Evolutionary conservation across 1,139 yeast species (phyloP).

Genomic region (Tardiomyces blankii): DNA sequence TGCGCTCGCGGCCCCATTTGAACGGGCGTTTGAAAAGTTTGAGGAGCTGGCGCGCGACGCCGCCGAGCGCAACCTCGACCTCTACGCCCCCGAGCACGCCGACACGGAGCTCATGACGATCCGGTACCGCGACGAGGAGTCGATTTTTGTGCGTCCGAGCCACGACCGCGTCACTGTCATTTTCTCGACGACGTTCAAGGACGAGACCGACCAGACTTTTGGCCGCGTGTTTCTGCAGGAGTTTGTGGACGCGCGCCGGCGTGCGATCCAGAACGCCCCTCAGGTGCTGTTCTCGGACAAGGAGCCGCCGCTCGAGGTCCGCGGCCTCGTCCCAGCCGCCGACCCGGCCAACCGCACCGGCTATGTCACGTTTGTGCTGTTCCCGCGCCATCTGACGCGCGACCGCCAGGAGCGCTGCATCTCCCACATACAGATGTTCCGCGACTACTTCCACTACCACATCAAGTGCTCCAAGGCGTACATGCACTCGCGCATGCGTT

Average conservation of each 20-base stretch:
- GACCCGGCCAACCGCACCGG: slow-evolving; percentile 27
- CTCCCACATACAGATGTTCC: slow-evolving; percentile 79
- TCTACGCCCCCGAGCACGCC: slow-evolving; percentile 38
- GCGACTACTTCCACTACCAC: slow-evolving; percentile 97
- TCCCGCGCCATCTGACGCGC: slow-evolving; percentile 62
- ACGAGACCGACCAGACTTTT: slow-evolving; percentile 91
- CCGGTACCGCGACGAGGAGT: slow-evolving; percentile 87
- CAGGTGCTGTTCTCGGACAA: slow-evolving; percentile 86
- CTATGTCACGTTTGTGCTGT: slow-evolving; percentile 37
- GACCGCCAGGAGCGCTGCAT: slow-evolving; percentile 77
- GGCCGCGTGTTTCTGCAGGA: slow-evolving; percentile 95
- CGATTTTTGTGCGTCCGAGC: slow-evolving; percentile 82
- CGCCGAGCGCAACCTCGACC: slow-evolving; percentile 41
- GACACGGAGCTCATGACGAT: slow-evolving; percentile 58
- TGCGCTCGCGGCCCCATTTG: slow-evolving; percentile 88
- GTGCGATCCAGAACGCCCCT: slow-evolving; percentile 96
- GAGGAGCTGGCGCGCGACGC: slow-evolving; percentile 44
- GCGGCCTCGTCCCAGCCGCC: slow-evolving; percentile 26
- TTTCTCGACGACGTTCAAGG: slow-evolving; percentile 88
- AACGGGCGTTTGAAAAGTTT: slow-evolving; percentile 70
- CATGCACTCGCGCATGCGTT: slow-evolving; percentile 98
- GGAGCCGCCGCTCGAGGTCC: slow-evolving; percentile 89
- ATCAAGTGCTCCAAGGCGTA: slow-evolving; percentile 97
- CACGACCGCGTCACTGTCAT: slow-evolving; percentile 95
- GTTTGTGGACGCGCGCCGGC: slow-evolving; percentile 92